phyloP scores from a whole-genome alignment of 1,284 basidiomycete genomes.

The Papiliotrema laurentii region DNA sequence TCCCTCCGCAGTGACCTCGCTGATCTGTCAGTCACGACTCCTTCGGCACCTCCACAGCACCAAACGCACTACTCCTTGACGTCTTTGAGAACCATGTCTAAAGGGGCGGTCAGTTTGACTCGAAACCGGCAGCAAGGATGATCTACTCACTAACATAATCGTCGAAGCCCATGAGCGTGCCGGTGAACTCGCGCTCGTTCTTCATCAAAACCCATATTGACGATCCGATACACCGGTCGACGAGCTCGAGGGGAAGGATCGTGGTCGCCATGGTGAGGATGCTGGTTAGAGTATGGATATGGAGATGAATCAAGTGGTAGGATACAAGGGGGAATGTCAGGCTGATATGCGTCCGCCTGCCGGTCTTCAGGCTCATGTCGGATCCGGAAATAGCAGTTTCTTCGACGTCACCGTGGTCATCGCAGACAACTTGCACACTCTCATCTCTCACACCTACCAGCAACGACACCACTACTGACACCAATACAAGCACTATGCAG shows the following conservation, averaged over 20 bases:
- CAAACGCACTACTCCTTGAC: slow-evolving; percentile 85
- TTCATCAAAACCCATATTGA: slow-evolving; percentile 97
- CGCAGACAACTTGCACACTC: no score
- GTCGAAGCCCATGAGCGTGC: slow-evolving; percentile 94
- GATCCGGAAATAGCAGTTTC: no score
- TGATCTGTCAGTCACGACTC: slow-evolving; percentile 40
- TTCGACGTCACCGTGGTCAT: no score
- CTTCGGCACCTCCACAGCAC: background rate
- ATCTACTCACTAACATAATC: slow-evolving; percentile 96
- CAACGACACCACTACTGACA: no score
- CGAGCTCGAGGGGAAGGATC: slow-evolving; percentile 68
- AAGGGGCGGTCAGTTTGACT: background rate
- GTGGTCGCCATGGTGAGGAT: slow-evolving; percentile 61
- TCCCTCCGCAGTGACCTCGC: slow-evolving; percentile 79
- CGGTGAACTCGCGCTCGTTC: slow-evolving; percentile 89
- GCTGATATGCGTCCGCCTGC: no score
- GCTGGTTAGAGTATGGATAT: no score
- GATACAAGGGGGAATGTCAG: no score
- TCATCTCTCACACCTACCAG: no score
- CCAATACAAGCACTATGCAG: no score
- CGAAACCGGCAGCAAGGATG: no score
- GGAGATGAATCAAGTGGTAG: no score
- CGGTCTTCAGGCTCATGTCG: no score
- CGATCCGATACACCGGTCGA: slow-evolving; percentile 91
- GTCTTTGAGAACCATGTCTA: slow-evolving; percentile 97